phyloP scores from a whole-genome alignment of 768 basidiomycete species.

The Chlorophyllum brunneum region DNA sequence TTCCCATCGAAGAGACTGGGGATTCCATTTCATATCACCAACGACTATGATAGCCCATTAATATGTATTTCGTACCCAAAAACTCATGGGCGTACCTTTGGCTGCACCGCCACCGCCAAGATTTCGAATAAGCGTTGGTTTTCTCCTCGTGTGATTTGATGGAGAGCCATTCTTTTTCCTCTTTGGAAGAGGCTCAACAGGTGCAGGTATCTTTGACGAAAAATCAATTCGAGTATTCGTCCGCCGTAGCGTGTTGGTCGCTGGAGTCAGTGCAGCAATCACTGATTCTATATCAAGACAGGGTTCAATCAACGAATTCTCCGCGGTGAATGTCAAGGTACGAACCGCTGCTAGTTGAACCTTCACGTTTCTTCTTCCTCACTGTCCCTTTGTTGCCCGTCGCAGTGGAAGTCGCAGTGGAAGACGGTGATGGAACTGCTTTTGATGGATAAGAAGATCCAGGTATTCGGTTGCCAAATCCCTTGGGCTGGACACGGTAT shows the following conservation, averaged over 20 bases:
- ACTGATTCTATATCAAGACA: conserved; percentile 20
- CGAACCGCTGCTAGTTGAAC: conserved; percentile 41
- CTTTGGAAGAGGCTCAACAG: conserved; percentile 34
- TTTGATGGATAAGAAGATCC: conserved; percentile 45
- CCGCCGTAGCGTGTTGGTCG: conserved; percentile 54
- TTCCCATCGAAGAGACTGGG: conserved; percentile 87
- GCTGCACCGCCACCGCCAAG: conserved; percentile 61
- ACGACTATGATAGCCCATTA: conserved; percentile 63
- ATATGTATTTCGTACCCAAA: no score
- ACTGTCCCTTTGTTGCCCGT: conserved; percentile 49
- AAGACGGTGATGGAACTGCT: conserved; percentile 7
- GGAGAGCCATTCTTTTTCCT: conserved; percentile 55
- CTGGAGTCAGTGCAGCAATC: conserved; percentile 29
- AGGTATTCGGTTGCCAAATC: conserved; percentile 58
- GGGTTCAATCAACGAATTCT: no score
- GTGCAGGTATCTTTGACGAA: conserved; percentile 31
- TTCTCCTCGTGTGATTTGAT: conserved; percentile 45
- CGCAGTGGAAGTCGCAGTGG: conserved; percentile 29
- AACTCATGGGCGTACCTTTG: no score
- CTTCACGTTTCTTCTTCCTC: conserved; percentile 52
- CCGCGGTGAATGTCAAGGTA: no score
- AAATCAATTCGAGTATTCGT: conserved; percentile 54
- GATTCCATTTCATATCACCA: conserved; percentile 98
- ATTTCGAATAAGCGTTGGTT: conserved; percentile 87
- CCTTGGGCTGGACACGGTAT: conserved; percentile 74